Conservation (phyloP, 768 basidiomycete genomes). For the Kwoniella europaea region DNA sequence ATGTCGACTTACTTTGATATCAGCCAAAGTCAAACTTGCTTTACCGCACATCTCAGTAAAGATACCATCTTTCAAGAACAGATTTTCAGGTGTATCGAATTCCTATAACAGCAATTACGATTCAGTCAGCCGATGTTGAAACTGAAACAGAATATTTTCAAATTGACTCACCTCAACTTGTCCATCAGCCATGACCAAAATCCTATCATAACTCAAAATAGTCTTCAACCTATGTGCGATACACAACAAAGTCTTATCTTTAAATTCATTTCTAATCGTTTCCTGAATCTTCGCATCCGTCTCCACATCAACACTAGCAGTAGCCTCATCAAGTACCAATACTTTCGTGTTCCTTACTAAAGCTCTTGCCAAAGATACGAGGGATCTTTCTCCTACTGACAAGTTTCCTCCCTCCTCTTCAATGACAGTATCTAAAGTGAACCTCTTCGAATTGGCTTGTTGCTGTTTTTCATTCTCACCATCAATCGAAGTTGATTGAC, state of each 20-base stretch:
- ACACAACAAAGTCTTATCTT: conserved; percentile 80
- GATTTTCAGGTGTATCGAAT: conserved; percentile 75
- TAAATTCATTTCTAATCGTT: conserved; percentile 84
- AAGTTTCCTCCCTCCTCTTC: conserved; percentile 87
- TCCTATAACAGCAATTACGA: conserved; percentile 59
- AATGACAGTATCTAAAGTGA: conserved; percentile 79
- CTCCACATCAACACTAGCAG: conserved; percentile 86
- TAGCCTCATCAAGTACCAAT: conserved; percentile 81
- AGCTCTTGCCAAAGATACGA: conserved; percentile 86
- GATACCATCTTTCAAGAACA: conserved; percentile 70
- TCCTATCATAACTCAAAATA: conserved; percentile 84
- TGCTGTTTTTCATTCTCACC: background rate
- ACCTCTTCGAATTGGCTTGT: conserved; percentile 55
- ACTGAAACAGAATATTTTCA: background rate
- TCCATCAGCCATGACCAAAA: conserved; percentile 81
- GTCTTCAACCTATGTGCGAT: conserved; percentile 88
- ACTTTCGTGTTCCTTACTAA: conserved; percentile 76
- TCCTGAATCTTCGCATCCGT: conserved; percentile 90
- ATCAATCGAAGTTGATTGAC: background rate
- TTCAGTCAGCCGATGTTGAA: no score
- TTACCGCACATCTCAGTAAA: conserved; percentile 87
- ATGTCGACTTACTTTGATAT: conserved; percentile 61
- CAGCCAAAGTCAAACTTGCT: conserved; percentile 74
- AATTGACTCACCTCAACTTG: conserved; percentile 67
- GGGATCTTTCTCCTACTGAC: conserved; percentile 74